Conservation (phyloP, 2,329 filamentous ascomycete genomes). For the Aspergillus japonicus region DNA sequence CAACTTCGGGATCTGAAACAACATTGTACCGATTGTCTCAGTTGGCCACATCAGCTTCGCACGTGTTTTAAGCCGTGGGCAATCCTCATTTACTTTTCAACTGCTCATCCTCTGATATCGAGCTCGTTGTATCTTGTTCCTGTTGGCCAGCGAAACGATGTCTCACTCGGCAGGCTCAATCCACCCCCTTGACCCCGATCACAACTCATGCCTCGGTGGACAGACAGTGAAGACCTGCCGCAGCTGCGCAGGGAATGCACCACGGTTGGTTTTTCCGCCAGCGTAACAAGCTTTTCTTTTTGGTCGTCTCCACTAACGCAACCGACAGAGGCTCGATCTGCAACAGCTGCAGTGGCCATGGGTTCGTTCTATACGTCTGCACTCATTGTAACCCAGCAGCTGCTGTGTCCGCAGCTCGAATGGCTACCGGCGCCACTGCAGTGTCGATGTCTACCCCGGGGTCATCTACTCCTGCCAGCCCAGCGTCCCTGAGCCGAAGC, state of each 20-base stretch:
- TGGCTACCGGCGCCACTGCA: not conserved
- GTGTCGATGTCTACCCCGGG: slow-evolving; percentile 14
- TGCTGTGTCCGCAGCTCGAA: slow-evolving; percentile 13
- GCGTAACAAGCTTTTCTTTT: not conserved
- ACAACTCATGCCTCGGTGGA: slow-evolving; percentile 36
- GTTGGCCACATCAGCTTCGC: not conserved
- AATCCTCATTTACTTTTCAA: not conserved
- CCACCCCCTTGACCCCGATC: slow-evolving; percentile 31
- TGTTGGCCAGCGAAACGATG: slow-evolving; percentile 17
- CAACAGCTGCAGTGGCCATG: slow-evolving; percentile 28
- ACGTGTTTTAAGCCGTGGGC: not conserved
- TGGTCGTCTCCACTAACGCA: not conserved
- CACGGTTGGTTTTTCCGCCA: slow-evolving; percentile 27
- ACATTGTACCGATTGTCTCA: not conserved
- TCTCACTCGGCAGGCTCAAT: slow-evolving; percentile 16
- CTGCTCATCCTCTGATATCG: not conserved
- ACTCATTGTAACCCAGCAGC: slow-evolving; percentile 32
- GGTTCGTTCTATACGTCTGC: slow-evolving; percentile 34
- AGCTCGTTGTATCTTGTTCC: not conserved
- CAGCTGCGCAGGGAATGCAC: slow-evolving; percentile 39
- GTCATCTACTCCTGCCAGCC: slow-evolving; percentile 19
- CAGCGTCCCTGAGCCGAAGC: slow-evolving; percentile 29
- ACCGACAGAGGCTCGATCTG: slow-evolving; percentile 26
- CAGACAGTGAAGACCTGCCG: slow-evolving; percentile 35
- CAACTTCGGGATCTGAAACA: not conserved